Evolutionary conservation across 2,329 filamentous ascomycete species (phyloP).

Genomic region (Rutstroemia sp.): DNA sequence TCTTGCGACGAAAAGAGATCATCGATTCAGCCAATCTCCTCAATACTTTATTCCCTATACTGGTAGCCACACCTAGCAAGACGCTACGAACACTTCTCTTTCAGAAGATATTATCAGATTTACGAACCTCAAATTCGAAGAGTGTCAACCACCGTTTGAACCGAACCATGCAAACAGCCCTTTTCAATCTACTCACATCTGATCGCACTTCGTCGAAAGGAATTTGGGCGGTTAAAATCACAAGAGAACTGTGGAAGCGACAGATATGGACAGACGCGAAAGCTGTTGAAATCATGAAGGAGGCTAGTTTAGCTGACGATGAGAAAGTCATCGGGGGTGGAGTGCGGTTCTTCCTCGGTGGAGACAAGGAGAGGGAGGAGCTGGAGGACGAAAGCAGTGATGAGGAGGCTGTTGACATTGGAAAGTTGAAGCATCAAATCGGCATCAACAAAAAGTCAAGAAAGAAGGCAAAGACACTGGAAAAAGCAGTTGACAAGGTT

Average conservation of each 20-base stretch:
- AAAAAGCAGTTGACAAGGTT: slow-evolving; percentile 73
- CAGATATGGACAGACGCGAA: slow-evolving; percentile 94
- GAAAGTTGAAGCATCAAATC: slow-evolving; percentile 73
- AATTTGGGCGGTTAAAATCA: slow-evolving; percentile 93
- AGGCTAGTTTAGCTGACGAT: slow-evolving; percentile 80
- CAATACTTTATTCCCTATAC: slow-evolving; percentile 88
- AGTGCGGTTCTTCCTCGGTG: slow-evolving; percentile 89
- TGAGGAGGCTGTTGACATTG: slow-evolving; percentile 75
- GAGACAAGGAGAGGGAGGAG: slow-evolving; percentile 92
- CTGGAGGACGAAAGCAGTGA: slow-evolving; percentile 83
- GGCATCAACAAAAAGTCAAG: slow-evolving; percentile 96
- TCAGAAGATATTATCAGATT: slow-evolving; percentile 84
- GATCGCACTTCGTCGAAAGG: slow-evolving; percentile 80
- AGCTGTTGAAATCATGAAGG: slow-evolving; percentile 97
- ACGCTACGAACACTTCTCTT: slow-evolving; percentile 76
- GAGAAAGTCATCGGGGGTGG: slow-evolving; percentile 87
- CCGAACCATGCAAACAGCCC: slow-evolving; percentile 82
- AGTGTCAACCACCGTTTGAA: slow-evolving; percentile 88
- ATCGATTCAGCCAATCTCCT: slow-evolving; percentile 78
- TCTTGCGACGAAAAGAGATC: slow-evolving; percentile 85
- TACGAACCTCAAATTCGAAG: slow-evolving; percentile 82
- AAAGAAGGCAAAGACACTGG: slow-evolving; percentile 73
- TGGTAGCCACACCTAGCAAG: slow-evolving; percentile 89
- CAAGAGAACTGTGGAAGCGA: slow-evolving; percentile 90
- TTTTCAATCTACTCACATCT: slow-evolving; percentile 84